phyloP scores from a whole-genome alignment of 306 rosid genomes.

The Senna siamea region DNA sequence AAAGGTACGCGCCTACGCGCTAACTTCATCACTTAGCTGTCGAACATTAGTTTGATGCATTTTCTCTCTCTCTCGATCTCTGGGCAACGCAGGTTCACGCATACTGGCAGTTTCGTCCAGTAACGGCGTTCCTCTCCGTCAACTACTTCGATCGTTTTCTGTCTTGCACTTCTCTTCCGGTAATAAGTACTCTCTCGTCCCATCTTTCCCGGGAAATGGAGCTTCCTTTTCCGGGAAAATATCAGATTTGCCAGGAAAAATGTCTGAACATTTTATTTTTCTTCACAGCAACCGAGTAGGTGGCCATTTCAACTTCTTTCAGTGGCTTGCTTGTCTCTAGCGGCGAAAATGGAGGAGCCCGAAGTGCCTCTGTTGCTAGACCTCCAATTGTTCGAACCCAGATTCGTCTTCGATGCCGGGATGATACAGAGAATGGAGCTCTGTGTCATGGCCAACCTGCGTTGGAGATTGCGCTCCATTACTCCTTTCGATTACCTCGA shows the following conservation, averaged over 20 bases:
- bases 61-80: neutral
- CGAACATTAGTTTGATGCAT: neutral
- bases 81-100: constrained; percentile 62
- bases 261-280: neutral
- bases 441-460: constrained; percentile 56
- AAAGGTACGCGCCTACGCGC: constrained; percentile 43
- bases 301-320: constrained; percentile 79
- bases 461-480: constrained; percentile 71
- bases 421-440: constrained; percentile 80
- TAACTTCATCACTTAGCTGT: neutral
- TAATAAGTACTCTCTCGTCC: neutral
- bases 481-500: constrained; percentile 73
- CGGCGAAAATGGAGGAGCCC: constrained; percentile 81
- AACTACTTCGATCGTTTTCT: constrained; percentile 84
- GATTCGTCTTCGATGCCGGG: constrained; percentile 60
- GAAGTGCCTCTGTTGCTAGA: constrained; percentile 60
- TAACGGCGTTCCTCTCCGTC: constrained; percentile 75
- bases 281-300: constrained; percentile 23
- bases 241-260: neutral
- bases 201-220: neutral
- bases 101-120: constrained; percentile 54
- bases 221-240: neutral
- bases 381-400: constrained; percentile 64
- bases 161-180: constrained; percentile 61
- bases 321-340: constrained; percentile 78